These are phyloP conservation scores for Candida hispaniensis DNA, from an alignment of 805 yeast species.

Conservation along the genomic window DNA sequence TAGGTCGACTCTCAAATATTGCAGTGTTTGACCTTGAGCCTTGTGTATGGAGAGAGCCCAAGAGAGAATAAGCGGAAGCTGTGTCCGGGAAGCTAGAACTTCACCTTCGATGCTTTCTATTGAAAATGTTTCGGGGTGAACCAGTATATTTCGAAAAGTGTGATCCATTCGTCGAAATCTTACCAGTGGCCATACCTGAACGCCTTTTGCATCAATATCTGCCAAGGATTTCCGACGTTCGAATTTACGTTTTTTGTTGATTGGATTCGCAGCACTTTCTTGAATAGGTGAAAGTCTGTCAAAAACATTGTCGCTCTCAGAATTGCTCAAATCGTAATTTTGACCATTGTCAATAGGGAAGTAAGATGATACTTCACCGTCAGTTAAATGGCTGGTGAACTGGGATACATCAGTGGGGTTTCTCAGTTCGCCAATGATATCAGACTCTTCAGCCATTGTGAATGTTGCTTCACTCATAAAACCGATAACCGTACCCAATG, in stretches of 20 bases:
- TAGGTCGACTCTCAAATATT: slow-evolving; percentile 67
- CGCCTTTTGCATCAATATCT: slow-evolving; percentile 4
- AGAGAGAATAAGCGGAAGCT: slow-evolving; percentile 81
- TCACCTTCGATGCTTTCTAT: slow-evolving; percentile 63
- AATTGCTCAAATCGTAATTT: neutral
- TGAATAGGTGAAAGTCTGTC: slow-evolving; percentile 9
- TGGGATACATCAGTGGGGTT: neutral
- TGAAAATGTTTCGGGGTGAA: slow-evolving; percentile 74
- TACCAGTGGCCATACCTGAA: slow-evolving; percentile 53
- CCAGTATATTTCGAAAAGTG: slow-evolving; percentile 59
- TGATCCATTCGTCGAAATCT: slow-evolving; percentile 65
- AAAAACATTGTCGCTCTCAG: slow-evolving; percentile 3
- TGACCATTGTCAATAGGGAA: neutral
- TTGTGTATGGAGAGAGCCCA: slow-evolving; percentile 96
- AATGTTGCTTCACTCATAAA: slow-evolving; percentile 33
- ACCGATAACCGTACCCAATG: slow-evolving; percentile 65
- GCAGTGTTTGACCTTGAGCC: slow-evolving; percentile 86
- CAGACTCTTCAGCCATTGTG: slow-evolving; percentile 15
- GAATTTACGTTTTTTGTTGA: slow-evolving; percentile 1
- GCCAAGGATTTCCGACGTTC: slow-evolving; percentile 2
- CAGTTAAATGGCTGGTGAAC: slow-evolving; percentile 2
- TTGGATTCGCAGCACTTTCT: slow-evolving; percentile 18
- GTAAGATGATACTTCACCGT: slow-evolving; percentile 2
- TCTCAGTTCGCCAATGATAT: neutral
- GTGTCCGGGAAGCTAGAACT: slow-evolving; percentile 61